Conservation (phyloP, 78 protist species). For the Protostelium mycophagum region DNA sequence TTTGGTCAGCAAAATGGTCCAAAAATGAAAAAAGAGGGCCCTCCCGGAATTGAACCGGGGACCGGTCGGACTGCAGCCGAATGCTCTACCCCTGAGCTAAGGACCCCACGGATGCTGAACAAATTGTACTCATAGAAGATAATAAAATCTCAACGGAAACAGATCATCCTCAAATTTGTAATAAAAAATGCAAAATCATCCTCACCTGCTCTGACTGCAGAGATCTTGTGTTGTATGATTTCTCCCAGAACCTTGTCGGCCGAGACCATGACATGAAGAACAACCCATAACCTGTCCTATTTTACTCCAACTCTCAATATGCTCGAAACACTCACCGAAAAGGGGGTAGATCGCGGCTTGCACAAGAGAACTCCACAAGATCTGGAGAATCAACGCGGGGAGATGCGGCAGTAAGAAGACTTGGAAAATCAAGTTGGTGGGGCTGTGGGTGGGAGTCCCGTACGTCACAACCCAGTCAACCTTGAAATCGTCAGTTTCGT, state of each 20-base stretch:
- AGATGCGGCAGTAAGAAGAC: neutral
- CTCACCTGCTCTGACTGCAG: neutral
- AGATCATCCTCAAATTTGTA: no score
- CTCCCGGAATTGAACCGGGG: no score
- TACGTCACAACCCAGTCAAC: neutral
- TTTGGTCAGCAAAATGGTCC: no score
- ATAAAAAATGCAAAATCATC: no score
- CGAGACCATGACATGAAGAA: constrained; percentile 12
- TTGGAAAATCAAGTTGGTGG: neutral
- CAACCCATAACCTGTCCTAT: neutral
- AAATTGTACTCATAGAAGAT: no score
- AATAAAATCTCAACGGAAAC: no score
- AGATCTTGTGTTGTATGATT: neutral
- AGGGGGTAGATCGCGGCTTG: neutral
- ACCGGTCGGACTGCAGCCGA: no score
- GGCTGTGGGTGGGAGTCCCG: neutral
- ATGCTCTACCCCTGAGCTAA: no score
- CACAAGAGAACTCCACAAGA: neutral
- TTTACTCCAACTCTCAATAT: neutral
- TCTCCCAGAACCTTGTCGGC: constrained; percentile 20
- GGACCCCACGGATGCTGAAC: no score
- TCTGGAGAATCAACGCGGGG: neutral
- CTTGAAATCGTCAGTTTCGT: neutral
- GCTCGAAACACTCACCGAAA: neutral
- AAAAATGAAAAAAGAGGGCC: no score